Percentiles rank a stretch among this genome's conserved stretches.
These are phyloP conservation scores for Tephrocybe rancida DNA, from an alignment of 768 basidiomycete genomes.

Conservation along the genomic window DNA sequence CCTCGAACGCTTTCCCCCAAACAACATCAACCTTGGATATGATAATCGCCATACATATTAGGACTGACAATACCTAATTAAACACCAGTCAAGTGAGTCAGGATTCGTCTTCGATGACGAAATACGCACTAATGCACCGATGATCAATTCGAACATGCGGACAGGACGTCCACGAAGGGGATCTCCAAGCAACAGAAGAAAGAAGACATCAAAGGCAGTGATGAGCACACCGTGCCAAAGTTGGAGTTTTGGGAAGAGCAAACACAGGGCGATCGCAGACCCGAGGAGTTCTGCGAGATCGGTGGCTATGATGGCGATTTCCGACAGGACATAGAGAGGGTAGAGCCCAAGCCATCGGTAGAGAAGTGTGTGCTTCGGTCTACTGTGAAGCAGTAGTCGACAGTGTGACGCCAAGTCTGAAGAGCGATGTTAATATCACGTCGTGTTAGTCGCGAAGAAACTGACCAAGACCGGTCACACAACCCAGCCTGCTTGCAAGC, in stretches of 20 bases:
- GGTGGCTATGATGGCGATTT: conserved; percentile 75
- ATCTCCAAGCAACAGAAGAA: conserved; percentile 73
- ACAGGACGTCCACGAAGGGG: conserved; percentile 69
- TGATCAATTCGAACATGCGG: conserved; percentile 66
- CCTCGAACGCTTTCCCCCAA: conserved; percentile 75
- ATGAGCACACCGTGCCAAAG: conserved; percentile 73
- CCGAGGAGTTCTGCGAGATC: conserved; percentile 84
- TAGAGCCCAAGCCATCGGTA: conserved; percentile 65
- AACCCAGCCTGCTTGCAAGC: conserved; percentile 79
- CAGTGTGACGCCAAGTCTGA: conserved; percentile 58
- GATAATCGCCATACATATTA: conserved; percentile 79
- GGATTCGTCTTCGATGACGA: not conserved
- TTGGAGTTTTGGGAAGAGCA: conserved; percentile 70
- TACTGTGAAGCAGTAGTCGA: conserved; percentile 65
- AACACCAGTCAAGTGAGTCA: not conserved
- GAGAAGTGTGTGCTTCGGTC: conserved; percentile 57
- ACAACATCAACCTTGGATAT: conserved; percentile 69
- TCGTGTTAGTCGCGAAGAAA: conserved; percentile 7
- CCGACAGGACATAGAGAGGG: conserved; percentile 64
- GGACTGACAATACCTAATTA: conserved; percentile 63
- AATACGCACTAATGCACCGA: conserved; percentile 57
- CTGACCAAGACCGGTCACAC: conserved; percentile 78
- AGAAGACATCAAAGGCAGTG: conserved; percentile 67
- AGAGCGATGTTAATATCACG: not conserved
- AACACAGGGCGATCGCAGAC: conserved; percentile 77